Percentiles rank a stretch among this genome's conserved stretches.
Evolutionary conservation across 352 stramenopile species (phyloP).

Genomic region (Vaucheria bursata): DNA sequence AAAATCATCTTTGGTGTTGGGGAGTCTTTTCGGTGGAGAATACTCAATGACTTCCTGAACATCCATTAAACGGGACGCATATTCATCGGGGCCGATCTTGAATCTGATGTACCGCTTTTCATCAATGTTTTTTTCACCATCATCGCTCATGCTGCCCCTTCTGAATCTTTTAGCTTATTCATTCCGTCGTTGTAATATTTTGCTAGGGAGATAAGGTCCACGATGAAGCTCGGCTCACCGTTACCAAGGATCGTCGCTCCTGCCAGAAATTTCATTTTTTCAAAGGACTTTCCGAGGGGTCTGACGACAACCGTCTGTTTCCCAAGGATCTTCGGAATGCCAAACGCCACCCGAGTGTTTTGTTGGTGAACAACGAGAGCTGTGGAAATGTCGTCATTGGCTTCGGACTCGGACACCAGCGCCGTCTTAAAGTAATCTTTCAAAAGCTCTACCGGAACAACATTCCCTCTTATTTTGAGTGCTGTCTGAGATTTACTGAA

Average conservation of each 20-base stretch:
- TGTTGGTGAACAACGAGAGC: neutral
- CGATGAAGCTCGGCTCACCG: neutral
- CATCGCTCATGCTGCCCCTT: neutral
- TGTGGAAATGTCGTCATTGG: neutral
- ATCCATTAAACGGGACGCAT: neutral
- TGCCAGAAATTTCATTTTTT: neutral
- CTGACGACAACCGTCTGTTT: neutral
- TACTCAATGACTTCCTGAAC: neutral
- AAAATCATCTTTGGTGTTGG: neutral
- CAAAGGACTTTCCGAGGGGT: neutral
- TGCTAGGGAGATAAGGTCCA: neutral
- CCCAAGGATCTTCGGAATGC: neutral
- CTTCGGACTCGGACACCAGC: neutral
- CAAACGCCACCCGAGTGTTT: neutral
- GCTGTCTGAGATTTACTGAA: too few species aligned
- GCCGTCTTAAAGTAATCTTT: neutral
- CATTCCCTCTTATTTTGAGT: too few species aligned
- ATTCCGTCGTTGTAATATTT: too few species aligned
- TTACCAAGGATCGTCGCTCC: neutral
- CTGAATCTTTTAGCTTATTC: too few species aligned
- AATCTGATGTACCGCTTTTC: neutral
- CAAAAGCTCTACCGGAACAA: neutral
- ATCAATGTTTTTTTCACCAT: neutral
- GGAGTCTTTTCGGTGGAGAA: neutral
- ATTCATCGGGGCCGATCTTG: neutral